These are phyloP conservation scores for Gnomoniopsis sp. DNA, from an alignment of 2,329 filamentous ascomycete species.

Conservation along the genomic window DNA sequence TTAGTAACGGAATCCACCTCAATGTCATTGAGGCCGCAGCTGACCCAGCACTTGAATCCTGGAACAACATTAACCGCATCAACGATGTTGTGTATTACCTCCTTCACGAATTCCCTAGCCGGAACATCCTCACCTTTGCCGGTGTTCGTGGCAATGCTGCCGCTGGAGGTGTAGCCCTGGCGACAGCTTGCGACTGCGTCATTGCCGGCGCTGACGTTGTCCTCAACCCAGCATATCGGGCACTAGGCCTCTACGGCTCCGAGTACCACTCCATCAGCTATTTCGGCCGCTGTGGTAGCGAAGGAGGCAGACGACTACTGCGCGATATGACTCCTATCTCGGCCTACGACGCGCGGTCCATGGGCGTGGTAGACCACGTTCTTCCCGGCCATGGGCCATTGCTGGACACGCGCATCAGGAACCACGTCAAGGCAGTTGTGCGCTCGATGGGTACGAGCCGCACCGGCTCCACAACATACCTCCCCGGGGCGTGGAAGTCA, in stretches of 20 bases:
- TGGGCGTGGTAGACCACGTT: conserved; percentile 37
- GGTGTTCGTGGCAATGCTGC: conserved; percentile 39
- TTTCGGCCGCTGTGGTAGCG: conserved; percentile 32
- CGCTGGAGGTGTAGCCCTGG: conserved; percentile 40
- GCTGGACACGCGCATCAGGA: conserved; percentile 33
- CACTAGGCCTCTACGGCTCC: conserved; percentile 33
- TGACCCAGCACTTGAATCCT: conserved; percentile 36
- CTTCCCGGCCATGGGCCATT: conserved; percentile 29
- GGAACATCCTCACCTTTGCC: conserved; percentile 34
- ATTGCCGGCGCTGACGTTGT: conserved; percentile 35
- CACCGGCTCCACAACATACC: conserved; percentile 7
- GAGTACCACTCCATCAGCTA: conserved; percentile 40
- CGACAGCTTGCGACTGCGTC: conserved; percentile 34
- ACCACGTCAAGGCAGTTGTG: conserved; percentile 31
- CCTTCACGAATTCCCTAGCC: conserved; percentile 33
- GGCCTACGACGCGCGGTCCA: conserved; percentile 32
- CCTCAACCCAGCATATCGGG: conserved; percentile 39
- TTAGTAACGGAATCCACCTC: conserved; percentile 40
- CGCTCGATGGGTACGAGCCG: background rate
- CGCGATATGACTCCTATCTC: conserved; percentile 36
- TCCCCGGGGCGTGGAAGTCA: conserved; percentile 30
- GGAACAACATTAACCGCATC: conserved; percentile 42
- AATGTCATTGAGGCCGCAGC: conserved; percentile 39
- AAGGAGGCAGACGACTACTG: conserved; percentile 28
- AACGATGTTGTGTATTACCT: conserved; percentile 37